Evolutionary conservation across 495 filamentous ascomycete genomes (phyloP).

Genomic region (Aspergillus sclerotioniger): DNA sequence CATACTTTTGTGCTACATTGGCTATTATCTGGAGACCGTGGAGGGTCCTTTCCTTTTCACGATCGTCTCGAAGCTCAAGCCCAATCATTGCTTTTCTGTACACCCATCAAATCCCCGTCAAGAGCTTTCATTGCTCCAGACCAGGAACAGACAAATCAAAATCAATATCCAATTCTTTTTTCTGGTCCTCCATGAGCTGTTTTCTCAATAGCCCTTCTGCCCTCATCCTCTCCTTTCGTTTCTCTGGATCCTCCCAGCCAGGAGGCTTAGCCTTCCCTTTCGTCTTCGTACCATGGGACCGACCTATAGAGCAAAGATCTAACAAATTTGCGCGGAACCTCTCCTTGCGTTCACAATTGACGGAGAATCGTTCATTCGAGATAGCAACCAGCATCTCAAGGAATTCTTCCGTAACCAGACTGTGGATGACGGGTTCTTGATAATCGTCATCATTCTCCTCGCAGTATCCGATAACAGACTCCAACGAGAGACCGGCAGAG

Average conservation of each 20-base stretch:
- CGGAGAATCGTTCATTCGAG: slow-evolving; percentile 71
- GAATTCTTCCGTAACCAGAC: slow-evolving; percentile 55
- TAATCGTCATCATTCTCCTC: slow-evolving; percentile 35
- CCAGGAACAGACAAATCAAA: neutral
- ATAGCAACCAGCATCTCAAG: slow-evolving; percentile 62
- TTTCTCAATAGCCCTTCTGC: slow-evolving; percentile 57
- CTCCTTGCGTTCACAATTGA: slow-evolving; percentile 68
- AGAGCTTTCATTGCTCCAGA: neutral
- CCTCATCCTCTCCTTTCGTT: slow-evolving; percentile 58
- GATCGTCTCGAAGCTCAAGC: neutral
- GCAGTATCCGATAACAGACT: slow-evolving; percentile 68
- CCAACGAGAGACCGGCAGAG: slow-evolving; percentile 73
- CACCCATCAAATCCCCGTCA: neutral
- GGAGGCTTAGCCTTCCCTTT: slow-evolving; percentile 24
- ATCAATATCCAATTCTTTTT: slow-evolving; percentile 14
- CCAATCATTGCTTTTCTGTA: neutral
- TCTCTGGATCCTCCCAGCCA: slow-evolving; percentile 58
- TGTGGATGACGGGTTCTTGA: slow-evolving; percentile 31
- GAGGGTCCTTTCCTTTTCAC: neutral
- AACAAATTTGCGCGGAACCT: slow-evolving; percentile 49
- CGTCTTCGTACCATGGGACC: slow-evolving; percentile 13
- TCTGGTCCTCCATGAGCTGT: slow-evolving; percentile 25
- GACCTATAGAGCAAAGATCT: slow-evolving; percentile 18
- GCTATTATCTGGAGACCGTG: neutral
- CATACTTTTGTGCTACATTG: neutral